A percentile compares a stretch with the other conserved stretches of the same genome.
Evolutionary conservation across 106 monocot genomes (phyloP).

Genomic region (Chionographis japonica): DNA sequence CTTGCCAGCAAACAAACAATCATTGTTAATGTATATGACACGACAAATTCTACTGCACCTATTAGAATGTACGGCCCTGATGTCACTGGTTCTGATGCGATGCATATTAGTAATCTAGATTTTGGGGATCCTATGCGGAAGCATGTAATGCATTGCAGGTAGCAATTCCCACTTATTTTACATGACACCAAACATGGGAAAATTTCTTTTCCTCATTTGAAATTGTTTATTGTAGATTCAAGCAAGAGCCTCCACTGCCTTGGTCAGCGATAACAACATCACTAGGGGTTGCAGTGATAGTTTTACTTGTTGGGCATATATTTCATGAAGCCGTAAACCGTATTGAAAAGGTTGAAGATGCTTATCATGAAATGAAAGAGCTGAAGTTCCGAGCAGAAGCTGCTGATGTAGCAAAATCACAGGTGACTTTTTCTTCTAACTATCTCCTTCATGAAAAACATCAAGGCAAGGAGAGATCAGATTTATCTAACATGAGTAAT

Average conservation of each 20-base stretch:
- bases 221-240: constrained; percentile 34
- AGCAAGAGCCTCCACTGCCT: constrained; percentile 49
- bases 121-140: constrained; percentile 77
- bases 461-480: neutral
- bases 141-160: constrained; percentile 96
- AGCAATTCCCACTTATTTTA: constrained; percentile 1
- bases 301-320: constrained; percentile 76
- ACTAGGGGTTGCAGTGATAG: constrained; percentile 59
- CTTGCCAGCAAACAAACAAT: constrained; percentile 86
- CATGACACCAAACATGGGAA: neutral
- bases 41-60: constrained; percentile 48
- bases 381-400: constrained; percentile 82
- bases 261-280: constrained; percentile 84
- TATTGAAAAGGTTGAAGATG: constrained; percentile 79
- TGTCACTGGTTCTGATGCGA: constrained; percentile 15
- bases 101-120: constrained; percentile 57
- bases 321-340: constrained; percentile 68
- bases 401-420: constrained; percentile 90
- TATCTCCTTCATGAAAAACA: neutral
- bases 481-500: neutral
- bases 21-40: constrained; percentile 78
- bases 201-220: neutral
- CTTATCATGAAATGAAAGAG: constrained; percentile 72
- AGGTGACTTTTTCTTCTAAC: constrained; percentile 24
- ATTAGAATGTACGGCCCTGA: constrained; percentile 86